A percentile compares a stretch with the other conserved stretches of the same genome.
phyloP scores from a whole-genome alignment of 495 filamentous ascomycete species.

The Talaromyces nanjingensis region DNA sequence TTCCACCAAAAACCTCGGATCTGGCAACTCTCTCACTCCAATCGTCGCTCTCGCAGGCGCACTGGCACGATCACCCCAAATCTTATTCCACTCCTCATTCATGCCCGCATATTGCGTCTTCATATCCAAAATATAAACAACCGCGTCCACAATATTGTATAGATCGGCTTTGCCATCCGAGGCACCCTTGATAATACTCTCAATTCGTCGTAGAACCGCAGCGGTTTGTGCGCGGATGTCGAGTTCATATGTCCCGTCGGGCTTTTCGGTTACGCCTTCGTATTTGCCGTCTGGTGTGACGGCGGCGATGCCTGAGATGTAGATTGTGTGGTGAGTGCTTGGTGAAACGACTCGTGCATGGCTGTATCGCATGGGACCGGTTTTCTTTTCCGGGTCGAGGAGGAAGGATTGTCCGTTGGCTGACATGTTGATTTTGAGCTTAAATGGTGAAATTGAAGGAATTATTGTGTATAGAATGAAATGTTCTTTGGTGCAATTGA shows the following conservation, averaged over 20 bases:
- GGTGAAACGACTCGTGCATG: slow-evolving; percentile 25
- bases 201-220: slow-evolving; percentile 24
- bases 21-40: slow-evolving; percentile 27
- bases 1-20: slow-evolving; percentile 27
- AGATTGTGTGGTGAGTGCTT: slow-evolving; percentile 25
- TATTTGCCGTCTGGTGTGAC: slow-evolving; percentile 15
- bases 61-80: slow-evolving; percentile 23
- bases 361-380: slow-evolving; percentile 21
- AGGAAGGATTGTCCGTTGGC: slow-evolving; percentile 28
- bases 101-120: slow-evolving; percentile 29
- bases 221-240: slow-evolving; percentile 29
- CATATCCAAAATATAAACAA: slow-evolving; percentile 30
- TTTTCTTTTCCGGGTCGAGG: slow-evolving; percentile 21
- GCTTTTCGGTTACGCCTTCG: slow-evolving; percentile 22
- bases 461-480: no score
- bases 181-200: slow-evolving; percentile 26
- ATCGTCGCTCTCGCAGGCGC: slow-evolving; percentile 28
- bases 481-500: neutral
- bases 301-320: slow-evolving; percentile 25
- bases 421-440: slow-evolving; percentile 16
- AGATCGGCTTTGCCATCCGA: slow-evolving; percentile 23
- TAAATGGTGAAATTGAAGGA: neutral
- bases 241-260: slow-evolving; percentile 22
- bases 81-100: slow-evolving; percentile 36
- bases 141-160: slow-evolving; percentile 27